Evolutionary conservation across 352 stramenopile species (phyloP).

Genomic region (Paralagenidium karlingii): DNA sequence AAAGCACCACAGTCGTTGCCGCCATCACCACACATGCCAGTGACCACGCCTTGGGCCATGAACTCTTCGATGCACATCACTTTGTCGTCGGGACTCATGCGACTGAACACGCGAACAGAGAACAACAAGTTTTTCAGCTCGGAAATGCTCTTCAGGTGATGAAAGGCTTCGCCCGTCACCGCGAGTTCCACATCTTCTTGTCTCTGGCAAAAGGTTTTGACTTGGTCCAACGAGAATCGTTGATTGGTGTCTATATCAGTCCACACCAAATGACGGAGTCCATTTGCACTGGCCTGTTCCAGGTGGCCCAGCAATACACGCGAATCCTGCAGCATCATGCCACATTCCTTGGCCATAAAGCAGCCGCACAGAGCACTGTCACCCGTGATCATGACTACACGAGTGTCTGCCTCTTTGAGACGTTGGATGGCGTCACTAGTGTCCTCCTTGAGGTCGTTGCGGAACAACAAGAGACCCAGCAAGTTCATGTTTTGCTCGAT

Average conservation of each 20-base stretch:
- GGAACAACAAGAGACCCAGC: conserved; percentile 81
- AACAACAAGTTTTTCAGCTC: conserved; percentile 49
- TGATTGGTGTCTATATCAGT: conserved; percentile 49
- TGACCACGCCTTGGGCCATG: conserved; percentile 48
- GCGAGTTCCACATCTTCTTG: conserved; percentile 22
- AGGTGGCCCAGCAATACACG: conserved; percentile 47
- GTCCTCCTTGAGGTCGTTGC: conserved; percentile 79
- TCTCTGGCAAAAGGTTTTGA: conserved; percentile 21
- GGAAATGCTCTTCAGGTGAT: conserved; percentile 45
- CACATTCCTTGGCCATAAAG: conserved; percentile 58
- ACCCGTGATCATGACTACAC: conserved; percentile 80
- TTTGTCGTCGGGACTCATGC: conserved; percentile 63
- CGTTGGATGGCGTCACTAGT: conserved; percentile 60
- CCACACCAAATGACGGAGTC: conserved; percentile 32
- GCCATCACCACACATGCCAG: conserved; percentile 74
- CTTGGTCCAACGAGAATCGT: conserved; percentile 28
- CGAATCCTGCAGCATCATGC: conserved; percentile 30
- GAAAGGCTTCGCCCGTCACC: conserved; percentile 58
- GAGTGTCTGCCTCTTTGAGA: conserved; percentile 67
- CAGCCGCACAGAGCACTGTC: conserved; percentile 73
- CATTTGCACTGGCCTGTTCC: conserved; percentile 15
- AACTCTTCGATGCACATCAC: conserved; percentile 57
- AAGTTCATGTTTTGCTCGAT: conserved; percentile 66
- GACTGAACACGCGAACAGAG: conserved; percentile 65
- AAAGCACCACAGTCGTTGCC: conserved; percentile 88